A percentile compares a stretch with the other conserved stretches of the same genome.
phyloP scores from a whole-genome alignment of 345 rosid species.

The Erodium maritimum region DNA sequence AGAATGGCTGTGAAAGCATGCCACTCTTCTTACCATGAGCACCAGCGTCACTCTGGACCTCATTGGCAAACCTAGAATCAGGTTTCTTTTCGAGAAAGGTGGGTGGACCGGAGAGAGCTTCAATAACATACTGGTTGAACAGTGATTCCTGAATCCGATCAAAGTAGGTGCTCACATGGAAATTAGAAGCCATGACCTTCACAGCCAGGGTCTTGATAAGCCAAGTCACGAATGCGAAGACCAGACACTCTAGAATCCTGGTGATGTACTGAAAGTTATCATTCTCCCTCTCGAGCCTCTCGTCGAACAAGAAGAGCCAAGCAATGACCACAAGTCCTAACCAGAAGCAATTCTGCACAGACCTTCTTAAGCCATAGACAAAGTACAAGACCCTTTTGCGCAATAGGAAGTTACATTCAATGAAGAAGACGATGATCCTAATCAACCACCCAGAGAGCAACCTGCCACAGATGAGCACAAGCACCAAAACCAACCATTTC shows the following conservation, averaged over 20 bases:
- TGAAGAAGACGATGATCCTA: constrained; percentile 43
- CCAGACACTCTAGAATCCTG: constrained; percentile 50
- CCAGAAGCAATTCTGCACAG: constrained; percentile 90
- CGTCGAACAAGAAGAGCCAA: constrained; percentile 71
- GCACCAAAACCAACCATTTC: constrained; percentile 81
- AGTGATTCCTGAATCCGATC: constrained; percentile 83
- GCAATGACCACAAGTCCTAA: constrained; percentile 64
- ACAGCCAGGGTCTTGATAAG: constrained; percentile 66
- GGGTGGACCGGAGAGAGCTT: constrained; percentile 79
- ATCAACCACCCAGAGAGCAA: constrained; percentile 80
- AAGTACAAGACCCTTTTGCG: constrained; percentile 77
- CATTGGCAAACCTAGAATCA: constrained; percentile 28
- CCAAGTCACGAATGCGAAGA: constrained; percentile 68
- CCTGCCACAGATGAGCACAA: constrained; percentile 76
- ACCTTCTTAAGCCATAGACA: constrained; percentile 64
- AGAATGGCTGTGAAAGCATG: constrained; percentile 29
- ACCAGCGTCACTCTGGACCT: no score
- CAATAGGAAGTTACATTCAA: constrained; percentile 64
- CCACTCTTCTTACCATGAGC: constrained; percentile 38
- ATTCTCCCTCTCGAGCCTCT: constrained; percentile 44
- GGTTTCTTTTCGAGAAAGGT: constrained; percentile 43
- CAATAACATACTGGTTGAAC: constrained; percentile 73
- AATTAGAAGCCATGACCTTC: constrained; percentile 85
- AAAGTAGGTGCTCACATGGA: constrained; percentile 81
- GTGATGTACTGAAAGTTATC: constrained; percentile 34